Evolutionary conservation across 768 basidiomycete species (phyloP).

Genomic region (Mycena crocata): DNA sequence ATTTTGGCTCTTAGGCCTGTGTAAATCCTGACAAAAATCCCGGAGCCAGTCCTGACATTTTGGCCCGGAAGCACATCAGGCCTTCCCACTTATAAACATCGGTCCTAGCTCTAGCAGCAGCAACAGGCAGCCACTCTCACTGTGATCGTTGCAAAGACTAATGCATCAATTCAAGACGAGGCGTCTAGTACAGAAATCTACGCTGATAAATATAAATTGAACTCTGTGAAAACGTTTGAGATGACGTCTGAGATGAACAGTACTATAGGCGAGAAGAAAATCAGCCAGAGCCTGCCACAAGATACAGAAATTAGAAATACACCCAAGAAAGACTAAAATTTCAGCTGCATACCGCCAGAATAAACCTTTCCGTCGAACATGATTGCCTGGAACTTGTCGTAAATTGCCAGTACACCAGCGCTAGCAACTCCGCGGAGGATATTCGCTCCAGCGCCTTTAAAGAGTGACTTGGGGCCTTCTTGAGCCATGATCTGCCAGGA

Average conservation of each 20-base stretch:
- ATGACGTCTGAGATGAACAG: background rate
- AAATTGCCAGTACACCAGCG: constrained; percentile 87
- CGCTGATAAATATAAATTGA: too few species aligned
- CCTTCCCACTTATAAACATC: too few species aligned
- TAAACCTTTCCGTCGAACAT: constrained; percentile 84
- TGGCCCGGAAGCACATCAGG: too few species aligned
- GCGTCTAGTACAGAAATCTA: too few species aligned
- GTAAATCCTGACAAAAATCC: too few species aligned
- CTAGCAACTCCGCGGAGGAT: constrained; percentile 88
- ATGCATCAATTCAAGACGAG: too few species aligned
- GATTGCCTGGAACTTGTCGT: constrained; percentile 86
- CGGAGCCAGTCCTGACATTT: too few species aligned
- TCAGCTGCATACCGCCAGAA: constrained; percentile 62
- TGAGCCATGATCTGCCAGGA: constrained; percentile 74
- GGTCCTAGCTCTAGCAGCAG: too few species aligned
- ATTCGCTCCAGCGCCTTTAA: constrained; percentile 88
- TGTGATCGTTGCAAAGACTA: too few species aligned
- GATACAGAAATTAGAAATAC: background rate
- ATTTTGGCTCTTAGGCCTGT: too few species aligned
- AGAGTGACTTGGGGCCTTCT: constrained; percentile 83
- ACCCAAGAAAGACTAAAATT: background rate
- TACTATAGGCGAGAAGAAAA: background rate
- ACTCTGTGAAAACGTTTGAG: too few species aligned
- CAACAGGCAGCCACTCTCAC: too few species aligned
- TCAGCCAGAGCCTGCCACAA: background rate